Evolutionary conservation across 495 filamentous ascomycete genomes (phyloP).

Genomic region (Penicillium herquei): DNA sequence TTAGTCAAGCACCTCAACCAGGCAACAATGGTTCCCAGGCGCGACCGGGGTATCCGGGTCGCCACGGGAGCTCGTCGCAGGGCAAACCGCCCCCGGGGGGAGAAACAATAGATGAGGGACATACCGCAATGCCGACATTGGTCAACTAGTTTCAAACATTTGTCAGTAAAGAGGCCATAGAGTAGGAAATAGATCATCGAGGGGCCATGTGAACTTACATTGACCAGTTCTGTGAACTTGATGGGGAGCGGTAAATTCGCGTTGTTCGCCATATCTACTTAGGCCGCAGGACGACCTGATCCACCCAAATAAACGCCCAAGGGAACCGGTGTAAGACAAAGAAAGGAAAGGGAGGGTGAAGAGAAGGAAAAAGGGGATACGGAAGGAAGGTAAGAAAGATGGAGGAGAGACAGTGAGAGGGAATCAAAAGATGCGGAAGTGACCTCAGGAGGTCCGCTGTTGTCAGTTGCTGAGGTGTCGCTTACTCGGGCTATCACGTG

Average conservation of each 20-base stretch:
- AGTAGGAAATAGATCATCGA: neutral
- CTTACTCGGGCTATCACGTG: constrained; percentile 44
- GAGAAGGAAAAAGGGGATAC: constrained; percentile 10
- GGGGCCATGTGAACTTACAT: constrained; percentile 53
- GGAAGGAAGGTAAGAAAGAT: constrained; percentile 14
- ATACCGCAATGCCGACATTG: constrained; percentile 76
- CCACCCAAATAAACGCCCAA: constrained; percentile 48
- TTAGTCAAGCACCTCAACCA: constrained; percentile 36
- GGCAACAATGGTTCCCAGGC: constrained; percentile 8
- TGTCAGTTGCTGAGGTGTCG: constrained; percentile 51
- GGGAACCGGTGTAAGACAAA: constrained; percentile 28
- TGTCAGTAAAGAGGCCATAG: constrained; percentile 19
- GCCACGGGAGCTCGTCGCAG: constrained; percentile 15
- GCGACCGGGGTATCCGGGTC: constrained; percentile 22
- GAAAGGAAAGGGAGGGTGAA: constrained; percentile 17
- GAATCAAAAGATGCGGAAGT: constrained; percentile 34
- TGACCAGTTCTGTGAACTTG: constrained; percentile 90
- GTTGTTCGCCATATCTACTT: constrained; percentile 55
- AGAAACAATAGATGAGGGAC: constrained; percentile 31
- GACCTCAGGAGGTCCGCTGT: constrained; percentile 46
- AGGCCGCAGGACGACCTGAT: constrained; percentile 51
- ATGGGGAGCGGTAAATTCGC: constrained; percentile 62
- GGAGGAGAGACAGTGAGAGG: constrained; percentile 18
- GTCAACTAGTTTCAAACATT: constrained; percentile 55
- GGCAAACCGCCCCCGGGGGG: constrained; percentile 12